A percentile compares a stretch with the other conserved stretches of the same genome.
phyloP scores from a whole-genome alignment of 441 rosid species.

The Adansonia gregorii region DNA sequence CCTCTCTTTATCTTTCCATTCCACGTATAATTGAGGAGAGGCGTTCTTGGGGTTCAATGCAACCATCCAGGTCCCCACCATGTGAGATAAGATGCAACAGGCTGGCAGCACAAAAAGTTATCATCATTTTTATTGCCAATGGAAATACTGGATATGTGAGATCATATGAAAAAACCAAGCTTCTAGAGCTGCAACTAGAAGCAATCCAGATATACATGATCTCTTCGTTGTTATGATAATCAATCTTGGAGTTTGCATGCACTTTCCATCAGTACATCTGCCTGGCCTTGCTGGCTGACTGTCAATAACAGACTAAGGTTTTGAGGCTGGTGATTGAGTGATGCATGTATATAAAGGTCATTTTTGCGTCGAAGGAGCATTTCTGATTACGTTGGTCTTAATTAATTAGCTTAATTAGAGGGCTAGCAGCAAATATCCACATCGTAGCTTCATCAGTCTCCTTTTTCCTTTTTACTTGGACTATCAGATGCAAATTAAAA shows the following conservation, averaged over 20 bases:
- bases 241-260: neutral
- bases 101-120: neutral
- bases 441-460: no score
- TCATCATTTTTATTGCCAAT: neutral
- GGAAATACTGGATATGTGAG: neutral
- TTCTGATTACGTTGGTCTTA: neutral
- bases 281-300: no score
- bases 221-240: neutral
- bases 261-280: no score
- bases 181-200: neutral
- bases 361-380: neutral
- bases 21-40: slow-evolving; percentile 25
- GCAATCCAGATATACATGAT: neutral
- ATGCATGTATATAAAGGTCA: neutral
- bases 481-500: neutral
- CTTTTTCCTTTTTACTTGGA: neutral
- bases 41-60: slow-evolving; percentile 27
- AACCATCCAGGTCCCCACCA: slow-evolving; percentile 42
- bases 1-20: neutral
- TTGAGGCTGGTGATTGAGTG: neutral
- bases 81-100: slow-evolving; percentile 28
- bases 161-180: neutral
- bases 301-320: no score
- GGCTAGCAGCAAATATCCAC: neutral
- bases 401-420: neutral